Conservation (phyloP, 202 grass and related monocot species). For the Cymbopogon flexuosus region DNA sequence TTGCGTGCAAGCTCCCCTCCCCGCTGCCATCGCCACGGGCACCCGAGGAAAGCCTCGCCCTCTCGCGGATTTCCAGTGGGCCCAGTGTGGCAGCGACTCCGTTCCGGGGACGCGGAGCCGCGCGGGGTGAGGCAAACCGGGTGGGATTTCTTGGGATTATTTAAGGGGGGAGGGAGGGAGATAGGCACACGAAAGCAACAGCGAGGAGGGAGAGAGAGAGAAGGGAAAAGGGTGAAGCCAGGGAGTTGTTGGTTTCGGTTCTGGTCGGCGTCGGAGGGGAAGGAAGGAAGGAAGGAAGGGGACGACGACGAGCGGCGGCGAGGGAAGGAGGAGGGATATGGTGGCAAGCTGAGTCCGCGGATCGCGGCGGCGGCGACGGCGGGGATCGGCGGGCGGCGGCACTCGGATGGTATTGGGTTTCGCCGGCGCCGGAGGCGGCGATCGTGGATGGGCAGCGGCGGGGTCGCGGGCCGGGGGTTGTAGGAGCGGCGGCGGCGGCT, state of each 20-base stretch:
- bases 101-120: conserved; percentile 42
- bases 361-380: conserved; percentile 24
- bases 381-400: conserved; percentile 39
- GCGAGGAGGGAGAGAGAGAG: conserved; percentile 42
- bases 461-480: conserved; percentile 1
- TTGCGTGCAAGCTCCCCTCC: conserved; percentile 72
- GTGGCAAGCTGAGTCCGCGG: conserved; percentile 29
- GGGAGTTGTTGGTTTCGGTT: conserved; percentile 48
- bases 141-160: conserved; percentile 65
- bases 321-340: conserved; percentile 11
- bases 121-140: conserved; percentile 14
- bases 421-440: conserved; percentile 63
- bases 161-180: conserved; percentile 54
- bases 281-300: not conserved
- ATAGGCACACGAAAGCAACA: conserved; percentile 96
- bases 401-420: conserved; percentile 83
- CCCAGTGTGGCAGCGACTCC: not conserved
- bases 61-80: not conserved
- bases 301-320: not conserved
- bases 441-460: conserved; percentile 61
- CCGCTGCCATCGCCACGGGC: conserved; percentile 32
- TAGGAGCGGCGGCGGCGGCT: conserved; percentile 18
- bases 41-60: not conserved
- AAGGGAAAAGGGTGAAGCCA: conserved; percentile 35
- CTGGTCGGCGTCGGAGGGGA: conserved; percentile 26